Percentiles rank a stretch among this genome's conserved stretches.
These are phyloP conservation scores for Mucor saturninus DNA, from an alignment of 371 early-diverging fungal species.

Conservation along the genomic window DNA sequence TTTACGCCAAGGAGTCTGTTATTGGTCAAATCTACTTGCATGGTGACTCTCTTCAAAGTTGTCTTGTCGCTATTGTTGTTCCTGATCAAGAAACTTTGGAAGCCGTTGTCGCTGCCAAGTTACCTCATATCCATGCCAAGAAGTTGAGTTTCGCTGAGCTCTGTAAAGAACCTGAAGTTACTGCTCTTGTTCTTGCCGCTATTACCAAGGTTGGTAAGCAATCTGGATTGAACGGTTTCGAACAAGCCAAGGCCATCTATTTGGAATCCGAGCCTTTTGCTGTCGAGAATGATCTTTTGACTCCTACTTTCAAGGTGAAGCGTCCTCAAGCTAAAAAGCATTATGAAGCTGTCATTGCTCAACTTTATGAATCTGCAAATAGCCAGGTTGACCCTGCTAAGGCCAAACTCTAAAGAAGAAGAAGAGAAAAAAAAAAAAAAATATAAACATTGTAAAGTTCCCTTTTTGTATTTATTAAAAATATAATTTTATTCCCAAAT, in stretches of 20 bases:
- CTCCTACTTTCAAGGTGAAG: slow-evolving; percentile 78
- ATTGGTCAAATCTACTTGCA: slow-evolving; percentile 77
- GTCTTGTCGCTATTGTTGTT: slow-evolving; percentile 86
- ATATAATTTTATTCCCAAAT: slow-evolving; percentile 2
- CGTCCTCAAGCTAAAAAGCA: slow-evolving; percentile 74
- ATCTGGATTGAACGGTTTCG: slow-evolving; percentile 63
- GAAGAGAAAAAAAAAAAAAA: background rate
- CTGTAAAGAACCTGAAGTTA: slow-evolving; percentile 62
- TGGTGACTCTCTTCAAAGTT: slow-evolving; percentile 84
- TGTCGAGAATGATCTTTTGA: slow-evolving; percentile 63
- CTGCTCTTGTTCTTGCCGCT: slow-evolving; percentile 61
- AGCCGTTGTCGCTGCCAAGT: slow-evolving; percentile 48
- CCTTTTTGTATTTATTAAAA: no score
- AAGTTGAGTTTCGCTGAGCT: slow-evolving; percentile 47
- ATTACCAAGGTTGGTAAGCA: slow-evolving; percentile 64
- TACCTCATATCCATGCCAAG: slow-evolving; percentile 36
- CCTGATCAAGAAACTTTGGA: slow-evolving; percentile 71
- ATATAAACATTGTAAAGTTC: background rate
- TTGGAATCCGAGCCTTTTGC: slow-evolving; percentile 60
- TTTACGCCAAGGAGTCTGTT: slow-evolving; percentile 58
- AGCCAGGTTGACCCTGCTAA: slow-evolving; percentile 24
- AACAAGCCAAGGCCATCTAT: slow-evolving; percentile 57
- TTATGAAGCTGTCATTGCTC: slow-evolving; percentile 64
- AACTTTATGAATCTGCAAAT: slow-evolving; percentile 58
- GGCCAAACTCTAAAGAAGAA: slow-evolving; percentile 27